Base-by-base conservation (phyloP, 345 rosid species). In the Arabis hirsuta region DNA sequence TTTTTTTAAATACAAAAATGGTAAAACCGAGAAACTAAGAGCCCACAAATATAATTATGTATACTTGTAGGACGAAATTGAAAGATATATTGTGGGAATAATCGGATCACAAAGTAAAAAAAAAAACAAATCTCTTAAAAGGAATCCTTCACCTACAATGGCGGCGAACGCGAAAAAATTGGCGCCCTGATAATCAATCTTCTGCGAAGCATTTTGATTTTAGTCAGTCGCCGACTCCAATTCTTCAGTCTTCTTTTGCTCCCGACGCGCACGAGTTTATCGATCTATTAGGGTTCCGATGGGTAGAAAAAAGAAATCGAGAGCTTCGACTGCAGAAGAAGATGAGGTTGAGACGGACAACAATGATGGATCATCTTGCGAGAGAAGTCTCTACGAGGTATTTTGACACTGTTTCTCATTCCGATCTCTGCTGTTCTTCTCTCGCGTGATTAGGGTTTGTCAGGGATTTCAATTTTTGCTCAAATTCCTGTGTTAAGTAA, bases 381-480 rank as follows among this genome's bases (percentile, higher is more conserved):
- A 66, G 52, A 80, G 48, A 78, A 85, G 79, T 68, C 84, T 90
- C 19, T 88, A 90, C 38, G 84, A 86, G 89, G 92, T 90, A 73
- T 39, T 41, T n/a, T 29, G 34, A 46, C 36, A 22, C 5, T 29
- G 19, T 51, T 43, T 16, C 12, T 16, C 32, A 34, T 38, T 19
- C 14, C 53, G 45, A 27, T 24, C 5, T 7, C 16, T 36, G 13
- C 11, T 34, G 29, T 16, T 22, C 2, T 50, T 34, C n/a, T 55
- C 46, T 27, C 39, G 20, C 26, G 36, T 12, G 7, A 45, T 42
- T 58, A 36, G 45, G 46, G 19, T 55, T 24, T 29, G 9, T 9
- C 16, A 45, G 48, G 47, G 56, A 8, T 26, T 26, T 24, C 24
- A 26, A 1, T 31, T 47, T 47, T 16, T 45, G 34, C 20, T 16